A percentile compares a stretch with the other conserved stretches of the same genome.
Conservation (phyloP, 1,284 basidiomycete genomes). For the Leucoagaricus sp. region DNA sequence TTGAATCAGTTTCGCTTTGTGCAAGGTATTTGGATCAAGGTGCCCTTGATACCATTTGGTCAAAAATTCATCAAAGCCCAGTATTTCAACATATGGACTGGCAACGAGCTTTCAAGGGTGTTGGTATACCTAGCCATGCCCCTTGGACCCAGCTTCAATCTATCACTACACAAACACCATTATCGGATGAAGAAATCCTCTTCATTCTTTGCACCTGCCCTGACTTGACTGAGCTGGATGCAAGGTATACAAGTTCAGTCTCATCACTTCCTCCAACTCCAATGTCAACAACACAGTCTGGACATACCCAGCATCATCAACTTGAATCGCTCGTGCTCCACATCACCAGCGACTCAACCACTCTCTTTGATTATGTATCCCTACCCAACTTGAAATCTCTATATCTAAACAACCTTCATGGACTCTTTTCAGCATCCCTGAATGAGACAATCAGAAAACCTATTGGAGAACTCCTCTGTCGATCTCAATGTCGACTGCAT, state of each 20-base stretch:
- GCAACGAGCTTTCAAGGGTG: background rate
- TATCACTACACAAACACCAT: background rate
- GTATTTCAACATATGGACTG: background rate
- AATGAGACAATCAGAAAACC: conserved; percentile 1
- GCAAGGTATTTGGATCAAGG: conserved; percentile 1
- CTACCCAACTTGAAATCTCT: background rate
- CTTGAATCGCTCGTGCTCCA: background rate
- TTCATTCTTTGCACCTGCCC: conserved; percentile 11
- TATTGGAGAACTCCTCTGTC: background rate
- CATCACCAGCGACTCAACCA: background rate
- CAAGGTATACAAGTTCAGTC: background rate
- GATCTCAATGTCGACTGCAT: background rate
- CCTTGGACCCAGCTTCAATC: conserved; percentile 10
- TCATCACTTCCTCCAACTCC: background rate
- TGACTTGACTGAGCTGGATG: background rate
- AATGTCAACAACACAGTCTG: no score
- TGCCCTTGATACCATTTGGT: conserved; percentile 1
- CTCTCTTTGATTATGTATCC: conserved; percentile 4
- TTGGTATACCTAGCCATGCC: background rate
- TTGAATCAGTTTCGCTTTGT: background rate
- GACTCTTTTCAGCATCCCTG: background rate
- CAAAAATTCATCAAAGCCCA: conserved; percentile 4
- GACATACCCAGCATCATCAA: background rate
- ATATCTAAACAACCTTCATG: background rate
- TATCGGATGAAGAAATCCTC: conserved; percentile 4